phyloP scores from a whole-genome alignment of 495 filamentous ascomycete species.

The Talaromyces proteolyticus region DNA sequence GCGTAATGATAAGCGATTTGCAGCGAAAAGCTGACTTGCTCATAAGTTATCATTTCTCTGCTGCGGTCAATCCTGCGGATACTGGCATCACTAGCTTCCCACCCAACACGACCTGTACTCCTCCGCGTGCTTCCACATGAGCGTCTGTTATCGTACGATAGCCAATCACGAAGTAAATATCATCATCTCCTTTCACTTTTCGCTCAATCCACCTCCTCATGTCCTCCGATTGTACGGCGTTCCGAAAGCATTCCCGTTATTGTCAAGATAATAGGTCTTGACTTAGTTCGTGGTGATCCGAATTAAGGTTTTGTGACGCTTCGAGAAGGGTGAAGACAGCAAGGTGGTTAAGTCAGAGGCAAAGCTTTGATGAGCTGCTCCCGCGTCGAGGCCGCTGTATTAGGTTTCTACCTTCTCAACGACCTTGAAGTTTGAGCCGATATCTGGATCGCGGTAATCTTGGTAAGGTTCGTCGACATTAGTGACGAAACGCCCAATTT shows the following conservation, averaged over 20 bases:
- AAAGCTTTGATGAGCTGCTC: not conserved
- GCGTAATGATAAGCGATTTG: no score
- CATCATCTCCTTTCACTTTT: slow-evolving; percentile 10
- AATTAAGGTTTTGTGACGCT: slow-evolving; percentile 6
- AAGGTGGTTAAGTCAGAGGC: not conserved
- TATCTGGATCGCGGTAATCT: slow-evolving; percentile 7
- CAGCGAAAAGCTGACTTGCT: no score
- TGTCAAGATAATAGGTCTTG: slow-evolving; percentile 17
- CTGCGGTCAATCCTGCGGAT: slow-evolving; percentile 6
- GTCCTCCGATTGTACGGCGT: slow-evolving; percentile 11
- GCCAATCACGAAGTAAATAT: slow-evolving; percentile 13
- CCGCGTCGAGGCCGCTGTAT: not conserved
- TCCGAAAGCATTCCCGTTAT: slow-evolving; percentile 12
- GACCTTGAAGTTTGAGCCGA: slow-evolving; percentile 1
- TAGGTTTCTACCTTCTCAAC: not conserved
- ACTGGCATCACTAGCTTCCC: slow-evolving; percentile 9
- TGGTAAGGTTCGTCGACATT: slow-evolving; percentile 10
- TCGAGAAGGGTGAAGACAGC: slow-evolving; percentile 11
- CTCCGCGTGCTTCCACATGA: slow-evolving; percentile 8
- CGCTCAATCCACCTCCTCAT: slow-evolving; percentile 12
- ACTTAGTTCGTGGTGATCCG: slow-evolving; percentile 12
- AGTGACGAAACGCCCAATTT: slow-evolving; percentile 11
- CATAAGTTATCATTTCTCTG: no score
- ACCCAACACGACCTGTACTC: slow-evolving; percentile 4
- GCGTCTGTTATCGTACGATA: slow-evolving; percentile 7